These are phyloP conservation scores for Arachis hypogaea DNA, from an alignment of 306 rosid genomes.

Conservation along the genomic window DNA sequence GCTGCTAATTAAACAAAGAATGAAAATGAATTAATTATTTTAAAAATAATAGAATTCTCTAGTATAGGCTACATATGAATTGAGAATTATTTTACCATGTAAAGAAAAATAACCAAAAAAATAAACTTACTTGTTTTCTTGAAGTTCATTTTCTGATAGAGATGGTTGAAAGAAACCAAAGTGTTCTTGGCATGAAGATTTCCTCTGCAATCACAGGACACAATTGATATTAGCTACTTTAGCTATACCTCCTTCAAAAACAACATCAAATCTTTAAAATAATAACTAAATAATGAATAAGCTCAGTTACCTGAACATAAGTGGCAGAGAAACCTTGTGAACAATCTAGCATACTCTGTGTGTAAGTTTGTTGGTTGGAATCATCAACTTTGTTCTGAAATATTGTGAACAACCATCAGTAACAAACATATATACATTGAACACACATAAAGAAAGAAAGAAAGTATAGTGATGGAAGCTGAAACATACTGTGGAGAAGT, in stretches of 20 bases:
- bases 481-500: conserved; percentile 63
- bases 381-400: conserved; percentile 56
- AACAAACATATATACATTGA: neutral
- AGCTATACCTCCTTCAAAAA: neutral
- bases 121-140: conserved; percentile 61
- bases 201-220: conserved; percentile 54
- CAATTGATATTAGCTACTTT: conserved; percentile 6
- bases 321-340: conserved; percentile 90
- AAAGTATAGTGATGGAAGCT: conserved; percentile 10
- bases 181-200: conserved; percentile 66
- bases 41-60: conserved; percentile 1
- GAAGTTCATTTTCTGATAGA: conserved; percentile 60
- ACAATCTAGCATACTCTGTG: conserved; percentile 56
- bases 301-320: conserved; percentile 65
- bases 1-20: conserved; percentile 50
- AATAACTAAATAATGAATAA: neutral
- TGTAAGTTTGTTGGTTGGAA: conserved; percentile 57
- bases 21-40: conserved; percentile 10
- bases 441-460: neutral
- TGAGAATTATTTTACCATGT: neutral
- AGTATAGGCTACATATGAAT: neutral
- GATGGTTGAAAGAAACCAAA: conserved; percentile 61
- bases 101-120: neutral
- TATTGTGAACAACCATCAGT: conserved; percentile 26
- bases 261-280: conserved; percentile 1